Base-by-base conservation (phyloP, 202 grass and related monocot species). In the Saccharum hybrid region DNA sequence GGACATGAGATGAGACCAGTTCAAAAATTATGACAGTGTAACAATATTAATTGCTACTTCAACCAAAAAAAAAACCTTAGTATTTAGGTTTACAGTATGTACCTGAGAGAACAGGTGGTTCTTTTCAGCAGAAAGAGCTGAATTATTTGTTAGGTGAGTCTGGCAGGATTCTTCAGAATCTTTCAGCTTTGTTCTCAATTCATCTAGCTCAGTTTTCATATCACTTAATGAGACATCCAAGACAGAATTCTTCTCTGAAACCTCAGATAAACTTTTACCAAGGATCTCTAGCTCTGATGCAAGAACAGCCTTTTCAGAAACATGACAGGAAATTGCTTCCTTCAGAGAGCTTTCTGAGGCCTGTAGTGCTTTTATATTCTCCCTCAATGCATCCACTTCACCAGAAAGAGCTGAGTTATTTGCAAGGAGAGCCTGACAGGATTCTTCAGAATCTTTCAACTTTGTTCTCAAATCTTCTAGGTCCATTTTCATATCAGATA, bases 361-460 rank as follows among this genome's bases (percentile, higher is more conserved):
- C 64, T 94, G 69, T 28, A 96, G 79, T 67, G 75, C 19, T 84
- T 76, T 83, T 85, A 96, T 60, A 66, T 85, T 94, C 85, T 94
- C 88, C 84, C 82, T 92, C 72, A 99, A 60, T 66, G 74, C 22
- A 56, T 54, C 71, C 16, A 54, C 66, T 87, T 98, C 92, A 13
- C 40, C 40, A 42, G 40, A 42, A 2, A 42, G 40, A 43, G 42
- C 9, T 12, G 42, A 11, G 9, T 42, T 42, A 69, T 90, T 78
- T 74, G 84, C 56, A 60, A 86, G 56, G 8, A 90, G 90, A 93
- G 69, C 76, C 48, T 96, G 83, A 51, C 86, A 83, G 18, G 68
- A 87, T 88, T 90, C 84, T 85, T 99, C 91, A 77, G 84, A 87
- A 61, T 93, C 68, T 88, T 88, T 92, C 71, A 99, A 75, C 34